A percentile compares a stretch with the other conserved stretches of the same genome.
Evolutionary conservation across 1,139 yeast genomes (phyloP).

Genomic region (Lodderomyces orthopsilosis): DNA sequence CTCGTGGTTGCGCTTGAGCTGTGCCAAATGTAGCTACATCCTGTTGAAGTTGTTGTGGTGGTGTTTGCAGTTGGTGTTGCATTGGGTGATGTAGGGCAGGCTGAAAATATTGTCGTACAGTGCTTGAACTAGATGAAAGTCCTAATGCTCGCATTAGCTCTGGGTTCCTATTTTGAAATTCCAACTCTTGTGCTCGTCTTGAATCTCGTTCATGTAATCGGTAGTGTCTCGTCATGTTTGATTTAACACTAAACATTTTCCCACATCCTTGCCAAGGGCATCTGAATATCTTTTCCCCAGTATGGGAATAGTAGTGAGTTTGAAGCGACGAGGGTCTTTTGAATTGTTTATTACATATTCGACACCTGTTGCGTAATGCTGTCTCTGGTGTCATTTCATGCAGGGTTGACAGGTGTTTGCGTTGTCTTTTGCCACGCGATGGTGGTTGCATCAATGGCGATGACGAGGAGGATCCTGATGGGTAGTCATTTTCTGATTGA

Average conservation of each 20-base stretch:
- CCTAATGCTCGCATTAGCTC: background rate
- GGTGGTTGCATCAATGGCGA: constrained; percentile 1
- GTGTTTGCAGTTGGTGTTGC: background rate
- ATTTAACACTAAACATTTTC: constrained; percentile 70
- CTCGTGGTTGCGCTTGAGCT: background rate
- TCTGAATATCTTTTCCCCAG: constrained; percentile 78
- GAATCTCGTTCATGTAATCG: constrained; percentile 54
- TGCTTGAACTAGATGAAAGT: background rate
- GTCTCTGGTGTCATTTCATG: constrained; percentile 34
- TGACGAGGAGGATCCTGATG: background rate
- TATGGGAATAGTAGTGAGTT: constrained; percentile 80
- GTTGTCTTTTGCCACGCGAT: constrained; percentile 4
- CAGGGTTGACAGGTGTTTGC: constrained; percentile 19
- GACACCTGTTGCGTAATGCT: constrained; percentile 48
- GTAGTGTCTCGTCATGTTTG: constrained; percentile 78
- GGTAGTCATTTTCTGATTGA: background rate
- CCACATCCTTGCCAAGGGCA: constrained; percentile 71
- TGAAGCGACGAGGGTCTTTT: constrained; percentile 78
- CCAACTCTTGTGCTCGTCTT: constrained; percentile 10
- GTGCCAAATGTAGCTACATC: background rate
- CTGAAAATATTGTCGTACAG: background rate
- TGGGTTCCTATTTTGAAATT: background rate
- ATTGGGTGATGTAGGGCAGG: background rate
- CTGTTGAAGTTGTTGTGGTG: background rate
- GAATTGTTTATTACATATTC: constrained; percentile 72